Conservation (phyloP, 2,329 filamentous ascomycete species). For the Diaporthe caulivora region DNA sequence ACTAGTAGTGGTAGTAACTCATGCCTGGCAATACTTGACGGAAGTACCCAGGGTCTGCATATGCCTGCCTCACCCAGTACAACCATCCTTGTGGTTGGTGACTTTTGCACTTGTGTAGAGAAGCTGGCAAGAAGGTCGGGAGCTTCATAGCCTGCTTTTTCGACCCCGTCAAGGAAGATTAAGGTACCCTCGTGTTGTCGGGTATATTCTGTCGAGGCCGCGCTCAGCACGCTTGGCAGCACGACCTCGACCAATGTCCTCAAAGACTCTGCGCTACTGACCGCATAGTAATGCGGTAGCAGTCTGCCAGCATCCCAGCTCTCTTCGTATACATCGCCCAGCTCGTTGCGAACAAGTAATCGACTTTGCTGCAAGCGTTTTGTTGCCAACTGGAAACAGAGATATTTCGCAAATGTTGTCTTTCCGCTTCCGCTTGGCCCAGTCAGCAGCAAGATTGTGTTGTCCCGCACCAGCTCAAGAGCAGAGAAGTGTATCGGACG, state of each 20-base stretch:
- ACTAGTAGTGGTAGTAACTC: neutral
- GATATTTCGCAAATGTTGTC: neutral
- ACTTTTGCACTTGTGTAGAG: neutral
- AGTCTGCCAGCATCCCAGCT: neutral
- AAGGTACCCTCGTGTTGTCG: neutral
- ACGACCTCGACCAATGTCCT: neutral
- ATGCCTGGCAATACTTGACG: neutral
- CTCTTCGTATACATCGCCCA: neutral
- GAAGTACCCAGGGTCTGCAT: neutral
- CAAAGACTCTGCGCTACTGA: neutral
- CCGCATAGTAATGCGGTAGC: neutral
- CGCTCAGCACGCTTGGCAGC: neutral
- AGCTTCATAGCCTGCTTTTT: neutral
- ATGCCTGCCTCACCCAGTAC: neutral
- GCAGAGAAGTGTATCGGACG: neutral
- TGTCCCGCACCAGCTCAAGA: slow-evolving; percentile 1
- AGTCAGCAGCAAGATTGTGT: neutral
- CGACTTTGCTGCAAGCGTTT: too few species aligned
- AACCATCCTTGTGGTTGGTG: neutral
- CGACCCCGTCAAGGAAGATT: neutral
- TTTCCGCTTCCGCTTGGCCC: neutral
- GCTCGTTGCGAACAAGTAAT: neutral
- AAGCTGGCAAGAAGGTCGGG: neutral
- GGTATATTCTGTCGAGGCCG: neutral
- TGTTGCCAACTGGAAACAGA: neutral